phyloP scores from a whole-genome alignment of 345 rosid genomes.

The Arabis hirsuta region DNA sequence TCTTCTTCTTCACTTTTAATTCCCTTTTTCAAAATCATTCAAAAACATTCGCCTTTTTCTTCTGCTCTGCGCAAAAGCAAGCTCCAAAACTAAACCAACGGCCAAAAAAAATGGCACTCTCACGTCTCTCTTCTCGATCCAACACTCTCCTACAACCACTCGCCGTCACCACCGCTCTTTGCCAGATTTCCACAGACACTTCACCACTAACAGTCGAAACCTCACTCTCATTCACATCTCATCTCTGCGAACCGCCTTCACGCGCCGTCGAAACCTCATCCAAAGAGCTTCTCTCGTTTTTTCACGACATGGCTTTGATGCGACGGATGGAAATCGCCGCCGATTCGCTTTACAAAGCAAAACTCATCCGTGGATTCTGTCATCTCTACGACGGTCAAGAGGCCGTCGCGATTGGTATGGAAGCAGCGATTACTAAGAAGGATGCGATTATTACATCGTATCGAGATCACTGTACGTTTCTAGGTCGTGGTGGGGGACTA shows the following conservation, averaged over 20 bases:
- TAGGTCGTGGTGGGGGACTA: constrained; percentile 85
- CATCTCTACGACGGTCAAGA: constrained; percentile 98
- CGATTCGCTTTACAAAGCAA: constrained; percentile 95
- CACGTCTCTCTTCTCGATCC: constrained; percentile 50
- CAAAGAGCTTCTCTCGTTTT: constrained; percentile 72
- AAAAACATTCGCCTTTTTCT: constrained; percentile 20
- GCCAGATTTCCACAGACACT: constrained; percentile 72
- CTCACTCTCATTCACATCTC: constrained; percentile 76
- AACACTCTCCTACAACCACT: constrained; percentile 49
- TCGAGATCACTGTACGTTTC: constrained; percentile 90
- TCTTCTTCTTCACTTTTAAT: not conserved
- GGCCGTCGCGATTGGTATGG: constrained; percentile 93
- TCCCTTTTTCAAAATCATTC: not conserved
- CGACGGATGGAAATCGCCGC: constrained; percentile 97
- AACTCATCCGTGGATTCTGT: constrained; percentile 96
- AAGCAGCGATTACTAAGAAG: constrained; percentile 80
- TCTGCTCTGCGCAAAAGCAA: constrained; percentile 8
- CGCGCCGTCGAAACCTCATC: constrained; percentile 74
- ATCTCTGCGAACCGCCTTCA: constrained; percentile 83
- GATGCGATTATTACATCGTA: constrained; percentile 90
- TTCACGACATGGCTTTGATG: constrained; percentile 87
- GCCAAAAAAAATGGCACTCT: constrained; percentile 64
- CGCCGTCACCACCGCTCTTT: not conserved
- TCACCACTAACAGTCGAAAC: constrained; percentile 82
- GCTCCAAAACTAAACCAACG: constrained; percentile 17